These are phyloP conservation scores for Brassica napus DNA, from an alignment of 345 rosid genomes.

Conservation along the genomic window DNA sequence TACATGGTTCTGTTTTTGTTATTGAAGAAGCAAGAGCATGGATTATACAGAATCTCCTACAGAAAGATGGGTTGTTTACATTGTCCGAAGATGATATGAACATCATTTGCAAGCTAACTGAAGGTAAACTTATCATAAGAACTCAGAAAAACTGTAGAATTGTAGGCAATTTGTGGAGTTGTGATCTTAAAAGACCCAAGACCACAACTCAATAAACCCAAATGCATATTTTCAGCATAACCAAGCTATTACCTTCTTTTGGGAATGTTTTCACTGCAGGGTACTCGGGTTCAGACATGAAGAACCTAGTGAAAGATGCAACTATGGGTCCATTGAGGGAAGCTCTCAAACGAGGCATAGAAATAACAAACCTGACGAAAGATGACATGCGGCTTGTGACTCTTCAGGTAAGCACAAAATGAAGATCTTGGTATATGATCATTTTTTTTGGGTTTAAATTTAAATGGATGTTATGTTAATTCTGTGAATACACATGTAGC, in stretches of 20 bases:
- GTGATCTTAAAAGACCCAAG: background rate
- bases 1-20: conserved; percentile 32
- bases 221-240: background rate
- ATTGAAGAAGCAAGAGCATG: conserved; percentile 93
- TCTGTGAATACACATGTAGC: conserved; percentile 1
- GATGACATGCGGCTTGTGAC: conserved; percentile 83
- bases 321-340: conserved; percentile 97
- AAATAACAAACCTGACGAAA: conserved; percentile 72
- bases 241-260: background rate
- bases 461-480: background rate
- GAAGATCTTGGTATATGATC: background rate
- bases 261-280: conserved; percentile 43
- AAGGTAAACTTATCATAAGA: conserved; percentile 46
- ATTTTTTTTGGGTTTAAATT: background rate
- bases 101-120: conserved; percentile 75
- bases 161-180: background rate
- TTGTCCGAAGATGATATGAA: conserved; percentile 69
- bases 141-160: background rate
- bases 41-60: conserved; percentile 73
- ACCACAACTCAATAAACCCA: background rate
- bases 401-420: conserved; percentile 54
- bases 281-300: conserved; percentile 98
- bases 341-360: conserved; percentile 84
- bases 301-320: conserved; percentile 95
- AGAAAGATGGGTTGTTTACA: conserved; percentile 86